Evolutionary conservation across 371 early-diverging fungal genomes (phyloP).

Genomic region (Mortierella sp.): DNA sequence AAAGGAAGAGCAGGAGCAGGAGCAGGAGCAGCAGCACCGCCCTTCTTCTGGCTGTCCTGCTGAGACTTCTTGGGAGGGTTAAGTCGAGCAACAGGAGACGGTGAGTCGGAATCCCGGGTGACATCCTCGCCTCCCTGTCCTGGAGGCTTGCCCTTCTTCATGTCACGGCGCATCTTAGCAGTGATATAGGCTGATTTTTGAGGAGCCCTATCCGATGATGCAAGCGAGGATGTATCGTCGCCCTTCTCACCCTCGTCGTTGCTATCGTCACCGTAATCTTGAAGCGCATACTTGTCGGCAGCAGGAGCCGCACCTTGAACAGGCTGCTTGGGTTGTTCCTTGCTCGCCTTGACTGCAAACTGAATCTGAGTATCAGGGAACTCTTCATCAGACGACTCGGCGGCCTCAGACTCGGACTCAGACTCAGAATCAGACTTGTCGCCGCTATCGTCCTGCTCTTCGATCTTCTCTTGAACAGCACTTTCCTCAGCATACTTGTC

Average conservation of each 20-base stretch:
- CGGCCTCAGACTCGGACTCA: conserved; percentile 59
- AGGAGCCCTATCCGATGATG: conserved; percentile 29
- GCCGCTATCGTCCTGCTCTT: conserved; percentile 21
- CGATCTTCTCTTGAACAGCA: conserved; percentile 26
- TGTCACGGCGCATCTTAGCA: conserved; percentile 53
- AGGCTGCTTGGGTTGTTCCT: conserved; percentile 15
- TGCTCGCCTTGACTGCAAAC: conserved; percentile 25
- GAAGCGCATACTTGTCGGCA: conserved; percentile 79
- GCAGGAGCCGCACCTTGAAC: conserved; percentile 6
- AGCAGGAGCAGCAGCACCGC: conserved; percentile 20
- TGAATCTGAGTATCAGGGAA: conserved; percentile 76
- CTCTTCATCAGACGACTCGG: conserved; percentile 61
- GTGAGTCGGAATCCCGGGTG: neutral
- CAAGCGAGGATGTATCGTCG: conserved; percentile 41
- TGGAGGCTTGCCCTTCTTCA: conserved; percentile 40
- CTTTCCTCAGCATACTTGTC: conserved; percentile 31
- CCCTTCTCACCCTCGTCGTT: conserved; percentile 59
- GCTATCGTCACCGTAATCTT: conserved; percentile 77
- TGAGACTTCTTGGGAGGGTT: conserved; percentile 22
- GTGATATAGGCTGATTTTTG: conserved; percentile 51
- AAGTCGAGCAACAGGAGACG: conserved; percentile 5
- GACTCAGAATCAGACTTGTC: conserved; percentile 32
- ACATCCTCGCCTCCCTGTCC: conserved; percentile 12
- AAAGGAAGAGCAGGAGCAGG: conserved; percentile 43
- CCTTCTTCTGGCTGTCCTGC: conserved; percentile 30